Evolutionary conservation across 805 yeast species (phyloP).

Genomic region (Saccharomycodes ludwigii): DNA sequence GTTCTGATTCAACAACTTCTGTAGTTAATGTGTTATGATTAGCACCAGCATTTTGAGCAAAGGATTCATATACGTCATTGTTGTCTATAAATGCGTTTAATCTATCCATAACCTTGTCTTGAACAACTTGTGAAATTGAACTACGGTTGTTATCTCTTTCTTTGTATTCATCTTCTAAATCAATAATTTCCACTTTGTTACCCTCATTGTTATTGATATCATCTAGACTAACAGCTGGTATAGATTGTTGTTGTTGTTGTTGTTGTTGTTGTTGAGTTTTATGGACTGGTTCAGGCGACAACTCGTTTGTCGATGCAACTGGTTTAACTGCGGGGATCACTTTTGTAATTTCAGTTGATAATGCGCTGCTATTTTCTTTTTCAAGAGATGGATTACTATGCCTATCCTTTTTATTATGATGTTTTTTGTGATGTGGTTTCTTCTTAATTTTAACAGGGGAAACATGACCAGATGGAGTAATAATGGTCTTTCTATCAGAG

Average conservation of each 20-base stretch:
- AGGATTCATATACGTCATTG: slow-evolving; percentile 18
- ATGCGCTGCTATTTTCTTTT: slow-evolving; percentile 1
- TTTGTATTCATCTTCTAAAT: no score
- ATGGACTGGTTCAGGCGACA: background rate
- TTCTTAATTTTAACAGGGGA: slow-evolving; percentile 7
- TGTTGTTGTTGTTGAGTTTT: background rate
- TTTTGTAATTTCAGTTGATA: no score
- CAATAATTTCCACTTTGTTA: no score
- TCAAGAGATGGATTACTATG: background rate
- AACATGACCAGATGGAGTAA: slow-evolving; percentile 9
- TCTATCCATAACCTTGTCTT: slow-evolving; percentile 9
- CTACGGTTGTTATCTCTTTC: no score
- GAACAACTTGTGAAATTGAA: no score
- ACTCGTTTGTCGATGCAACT: slow-evolving; percentile 1
- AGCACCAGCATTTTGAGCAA: slow-evolving; percentile 14
- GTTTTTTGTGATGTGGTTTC: slow-evolving; percentile 1
- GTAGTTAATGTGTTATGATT: slow-evolving; percentile 6
- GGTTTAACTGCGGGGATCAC: no score
- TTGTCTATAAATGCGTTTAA: slow-evolving; percentile 16
- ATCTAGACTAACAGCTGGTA: no score
- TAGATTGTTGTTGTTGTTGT: background rate
- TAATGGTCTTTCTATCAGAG: slow-evolving; percentile 8
- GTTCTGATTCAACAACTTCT: background rate
- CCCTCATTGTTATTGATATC: no score
- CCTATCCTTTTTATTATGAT: background rate